Conservation (phyloP, 805 yeast species). For the Myxozyma sirexii region DNA sequence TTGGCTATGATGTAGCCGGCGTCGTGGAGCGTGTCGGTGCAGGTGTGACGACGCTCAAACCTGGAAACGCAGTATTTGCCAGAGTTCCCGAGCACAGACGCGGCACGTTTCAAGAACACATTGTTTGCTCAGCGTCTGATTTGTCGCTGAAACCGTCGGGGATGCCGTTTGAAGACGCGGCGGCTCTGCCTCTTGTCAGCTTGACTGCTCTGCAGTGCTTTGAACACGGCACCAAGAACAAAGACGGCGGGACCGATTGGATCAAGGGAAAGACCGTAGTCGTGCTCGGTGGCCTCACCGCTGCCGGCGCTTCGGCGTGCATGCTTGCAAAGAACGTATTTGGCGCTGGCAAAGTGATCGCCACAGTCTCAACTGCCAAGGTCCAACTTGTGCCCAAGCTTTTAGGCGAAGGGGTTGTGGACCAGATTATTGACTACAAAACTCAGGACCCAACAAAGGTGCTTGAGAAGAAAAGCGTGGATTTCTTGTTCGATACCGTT, state of each 20-base stretch:
- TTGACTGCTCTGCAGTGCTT: conserved; percentile 32
- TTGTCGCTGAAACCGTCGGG: conserved; percentile 29
- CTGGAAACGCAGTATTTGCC: conserved; percentile 33
- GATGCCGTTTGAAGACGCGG: conserved; percentile 31
- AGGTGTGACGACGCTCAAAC: conserved; percentile 25
- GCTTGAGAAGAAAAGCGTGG: conserved; percentile 26
- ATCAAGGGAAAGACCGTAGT: conserved; percentile 28
- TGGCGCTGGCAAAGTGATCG: conserved; percentile 32
- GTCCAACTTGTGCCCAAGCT: conserved; percentile 19
- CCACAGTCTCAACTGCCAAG: conserved; percentile 35
- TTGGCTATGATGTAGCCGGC: conserved; percentile 37
- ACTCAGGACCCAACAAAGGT: conserved; percentile 27
- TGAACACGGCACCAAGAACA: conserved; percentile 2
- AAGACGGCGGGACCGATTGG: background rate
- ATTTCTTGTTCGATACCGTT: conserved; percentile 33
- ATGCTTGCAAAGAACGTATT: conserved; percentile 35
- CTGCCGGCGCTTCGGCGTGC: conserved; percentile 32
- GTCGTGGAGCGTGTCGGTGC: conserved; percentile 33
- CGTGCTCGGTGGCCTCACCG: conserved; percentile 29
- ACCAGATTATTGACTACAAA: conserved; percentile 34
- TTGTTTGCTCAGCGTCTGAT: conserved; percentile 7
- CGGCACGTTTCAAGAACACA: conserved; percentile 32
- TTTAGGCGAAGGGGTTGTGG: conserved; percentile 35
- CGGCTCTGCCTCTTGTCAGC: conserved; percentile 34
- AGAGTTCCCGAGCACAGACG: conserved; percentile 10